A percentile compares a stretch with the other conserved stretches of the same genome.
Evolutionary conservation across 768 basidiomycete species (phyloP).

Genomic region (Cystobasidium onofrii): DNA sequence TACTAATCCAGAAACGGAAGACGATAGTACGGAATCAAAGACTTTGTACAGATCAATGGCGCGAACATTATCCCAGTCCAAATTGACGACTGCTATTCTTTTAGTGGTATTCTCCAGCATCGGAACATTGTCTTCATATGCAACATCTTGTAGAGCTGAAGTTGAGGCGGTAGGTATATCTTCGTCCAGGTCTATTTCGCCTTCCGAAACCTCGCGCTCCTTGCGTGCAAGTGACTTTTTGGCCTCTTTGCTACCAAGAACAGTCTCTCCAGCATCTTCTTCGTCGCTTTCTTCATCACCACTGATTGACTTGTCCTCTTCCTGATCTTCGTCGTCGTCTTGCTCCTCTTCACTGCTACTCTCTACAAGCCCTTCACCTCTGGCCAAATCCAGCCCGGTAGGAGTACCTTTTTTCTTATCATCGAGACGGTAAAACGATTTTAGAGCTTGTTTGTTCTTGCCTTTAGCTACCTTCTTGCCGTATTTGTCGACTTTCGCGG

Average conservation of each 20-base stretch:
- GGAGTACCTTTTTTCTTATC: not conserved
- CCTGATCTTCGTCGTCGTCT: conserved; percentile 46
- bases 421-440: conserved; percentile 47
- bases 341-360: conserved; percentile 57
- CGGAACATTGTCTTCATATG: conserved; percentile 34
- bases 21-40: conserved; percentile 73
- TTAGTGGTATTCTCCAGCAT: conserved; percentile 50
- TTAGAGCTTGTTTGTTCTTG: conserved; percentile 47
- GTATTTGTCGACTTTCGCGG: conserved; percentile 48
- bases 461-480: conserved; percentile 46
- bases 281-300: conserved; percentile 48
- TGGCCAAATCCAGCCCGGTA: conserved; percentile 61
- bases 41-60: conserved; percentile 85
- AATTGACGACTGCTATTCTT: conserved; percentile 81
- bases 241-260: conserved; percentile 17
- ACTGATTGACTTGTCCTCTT: conserved; percentile 48
- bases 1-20: conserved; percentile 50
- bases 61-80: conserved; percentile 95
- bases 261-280: conserved; percentile 46
- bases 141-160: conserved; percentile 42
- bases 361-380: conserved; percentile 76
- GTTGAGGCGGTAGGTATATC: conserved; percentile 48
- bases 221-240: not conserved
- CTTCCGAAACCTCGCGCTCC: conserved; percentile 6
- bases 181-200: conserved; percentile 67